Evolutionary conservation across 192 early-diverging fungal species (phyloP).

Genomic region (Obelidium mucronatum): DNA sequence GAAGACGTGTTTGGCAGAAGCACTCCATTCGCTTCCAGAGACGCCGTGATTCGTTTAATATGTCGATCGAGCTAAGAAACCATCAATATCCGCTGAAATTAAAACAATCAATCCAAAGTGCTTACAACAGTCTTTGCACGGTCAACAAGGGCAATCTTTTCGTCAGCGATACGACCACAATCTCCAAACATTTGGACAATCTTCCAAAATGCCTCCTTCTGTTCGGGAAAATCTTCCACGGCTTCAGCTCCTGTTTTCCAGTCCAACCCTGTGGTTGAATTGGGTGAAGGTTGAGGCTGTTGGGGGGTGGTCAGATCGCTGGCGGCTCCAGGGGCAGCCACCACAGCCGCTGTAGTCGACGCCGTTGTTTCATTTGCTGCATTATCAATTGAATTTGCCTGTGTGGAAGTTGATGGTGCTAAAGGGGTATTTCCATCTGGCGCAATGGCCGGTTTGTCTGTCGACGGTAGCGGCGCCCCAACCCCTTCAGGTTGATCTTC

Average conservation of each 20-base stretch:
- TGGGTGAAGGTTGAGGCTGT: background rate
- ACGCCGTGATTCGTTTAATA: conserved; percentile 23
- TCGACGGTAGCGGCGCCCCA: background rate
- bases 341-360: background rate
- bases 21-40: conserved; percentile 17
- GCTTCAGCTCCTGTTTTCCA: conserved; percentile 31
- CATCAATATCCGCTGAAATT: background rate
- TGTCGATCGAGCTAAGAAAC: conserved; percentile 14
- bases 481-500: too few relatives aligned
- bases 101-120: background rate
- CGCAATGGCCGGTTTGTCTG: background rate
- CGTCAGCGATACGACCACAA: conserved; percentile 23
- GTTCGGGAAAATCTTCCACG: conserved; percentile 27
- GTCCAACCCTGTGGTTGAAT: background rate
- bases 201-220: conserved; percentile 33
- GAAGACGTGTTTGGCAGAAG: background rate
- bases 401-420: background rate
- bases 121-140: conserved; percentile 9
- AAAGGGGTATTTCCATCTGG: background rate
- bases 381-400: background rate
- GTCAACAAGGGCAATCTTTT: conserved; percentile 22
- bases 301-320: background rate
- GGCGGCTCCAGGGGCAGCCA: background rate
- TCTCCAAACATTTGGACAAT: conserved; percentile 35
- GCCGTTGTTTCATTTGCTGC: background rate